These are phyloP conservation scores for Lolium rigidum DNA, from an alignment of 176 grass and related monocot species.

Conservation along the genomic window DNA sequence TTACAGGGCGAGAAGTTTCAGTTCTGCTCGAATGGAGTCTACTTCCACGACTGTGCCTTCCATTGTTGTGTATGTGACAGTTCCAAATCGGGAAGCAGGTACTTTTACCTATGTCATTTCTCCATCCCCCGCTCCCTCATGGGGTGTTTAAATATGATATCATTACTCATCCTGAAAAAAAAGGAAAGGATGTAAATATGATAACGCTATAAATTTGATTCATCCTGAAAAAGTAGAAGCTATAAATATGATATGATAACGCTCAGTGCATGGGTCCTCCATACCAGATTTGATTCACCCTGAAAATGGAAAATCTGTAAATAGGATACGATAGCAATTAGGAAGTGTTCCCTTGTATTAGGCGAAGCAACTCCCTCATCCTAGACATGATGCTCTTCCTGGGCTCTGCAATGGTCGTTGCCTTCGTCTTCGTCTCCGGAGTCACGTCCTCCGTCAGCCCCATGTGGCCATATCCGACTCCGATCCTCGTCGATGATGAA, in stretches of 20 bases:
- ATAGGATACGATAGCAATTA: neutral
- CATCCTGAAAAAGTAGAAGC: too few relatives aligned
- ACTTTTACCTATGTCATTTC: neutral
- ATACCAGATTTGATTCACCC: neutral
- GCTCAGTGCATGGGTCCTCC: neutral
- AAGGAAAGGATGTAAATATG: too few relatives aligned
- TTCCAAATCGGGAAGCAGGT: slow-evolving; percentile 90
- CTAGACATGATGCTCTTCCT: neutral
- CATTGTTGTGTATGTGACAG: slow-evolving; percentile 96
- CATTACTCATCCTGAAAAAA: too few relatives aligned
- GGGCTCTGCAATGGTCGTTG: neutral
- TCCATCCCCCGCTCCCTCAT: neutral
- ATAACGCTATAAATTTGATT: too few relatives aligned
- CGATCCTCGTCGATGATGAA: neutral
- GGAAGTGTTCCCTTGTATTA: neutral
- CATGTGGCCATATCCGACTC: neutral
- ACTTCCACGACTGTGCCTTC: slow-evolving; percentile 69
- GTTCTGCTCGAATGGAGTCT: slow-evolving; percentile 68
- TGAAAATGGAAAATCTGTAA: neutral
- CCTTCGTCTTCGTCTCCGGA: neutral
- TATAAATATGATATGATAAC: too few relatives aligned
- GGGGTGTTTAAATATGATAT: too few relatives aligned
- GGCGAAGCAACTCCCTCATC: neutral
- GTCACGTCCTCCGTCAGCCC: neutral
- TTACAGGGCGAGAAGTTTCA: slow-evolving; percentile 55